Percentiles rank a stretch among this genome's conserved stretches.
These are phyloP conservation scores for Talaromyces adpressus DNA, from an alignment of 495 filamentous ascomycete species.

Conservation along the genomic window DNA sequence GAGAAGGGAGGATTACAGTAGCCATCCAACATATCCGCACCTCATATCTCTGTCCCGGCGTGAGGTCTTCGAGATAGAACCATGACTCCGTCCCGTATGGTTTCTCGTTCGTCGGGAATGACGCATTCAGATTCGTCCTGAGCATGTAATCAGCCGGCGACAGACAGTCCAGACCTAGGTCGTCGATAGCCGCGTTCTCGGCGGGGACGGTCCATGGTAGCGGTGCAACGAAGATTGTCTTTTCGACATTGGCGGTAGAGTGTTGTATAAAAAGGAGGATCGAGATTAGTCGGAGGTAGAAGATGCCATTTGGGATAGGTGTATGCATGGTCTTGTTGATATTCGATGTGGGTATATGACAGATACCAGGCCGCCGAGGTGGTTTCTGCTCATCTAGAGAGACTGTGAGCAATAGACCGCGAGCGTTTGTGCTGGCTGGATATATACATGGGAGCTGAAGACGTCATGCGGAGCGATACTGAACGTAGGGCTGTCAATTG, in stretches of 20 bases:
- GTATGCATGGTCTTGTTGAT: not conserved
- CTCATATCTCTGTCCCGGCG: slow-evolving; percentile 74
- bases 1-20: slow-evolving; percentile 49
- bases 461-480: not conserved
- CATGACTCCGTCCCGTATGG: slow-evolving; percentile 65
- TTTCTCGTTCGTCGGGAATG: slow-evolving; percentile 51
- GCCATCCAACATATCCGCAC: slow-evolving; percentile 91
- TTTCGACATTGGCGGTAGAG: slow-evolving; percentile 71
- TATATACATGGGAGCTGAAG: not conserved
- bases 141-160: slow-evolving; percentile 48
- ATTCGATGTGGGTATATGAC: not conserved
- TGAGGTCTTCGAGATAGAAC: slow-evolving; percentile 75
- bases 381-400: not conserved
- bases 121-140: slow-evolving; percentile 53
- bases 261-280: slow-evolving; percentile 23
- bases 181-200: slow-evolving; percentile 50
- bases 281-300: slow-evolving; percentile 17
- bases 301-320: not conserved
- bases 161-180: slow-evolving; percentile 59
- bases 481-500: not conserved
- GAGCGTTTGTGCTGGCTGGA: not conserved
- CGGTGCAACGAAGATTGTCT: slow-evolving; percentile 81
- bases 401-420: not conserved
- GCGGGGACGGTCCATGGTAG: slow-evolving; percentile 41
- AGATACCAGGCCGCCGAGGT: not conserved